Evolutionary conservation across 352 stramenopile species (phyloP).

Genomic region (Peronospora destructor): DNA sequence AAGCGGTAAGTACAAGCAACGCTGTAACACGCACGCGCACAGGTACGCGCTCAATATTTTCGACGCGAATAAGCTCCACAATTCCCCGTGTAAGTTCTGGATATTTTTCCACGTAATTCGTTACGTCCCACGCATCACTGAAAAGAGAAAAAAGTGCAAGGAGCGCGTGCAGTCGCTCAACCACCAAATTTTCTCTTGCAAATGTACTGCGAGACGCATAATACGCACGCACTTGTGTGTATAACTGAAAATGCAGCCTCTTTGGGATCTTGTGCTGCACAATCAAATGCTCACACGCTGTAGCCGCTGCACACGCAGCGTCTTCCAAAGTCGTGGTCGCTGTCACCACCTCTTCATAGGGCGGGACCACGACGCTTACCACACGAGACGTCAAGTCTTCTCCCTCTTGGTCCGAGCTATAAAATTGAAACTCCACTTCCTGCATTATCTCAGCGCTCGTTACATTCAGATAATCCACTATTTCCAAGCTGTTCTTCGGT

Average conservation of each 20-base stretch:
- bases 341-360: slow-evolving; percentile 25
- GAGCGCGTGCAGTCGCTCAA: slow-evolving; percentile 66
- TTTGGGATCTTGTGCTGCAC: slow-evolving; percentile 41
- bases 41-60: slow-evolving; percentile 53
- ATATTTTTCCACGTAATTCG: slow-evolving; percentile 73
- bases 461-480: slow-evolving; percentile 54
- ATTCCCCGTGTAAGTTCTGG: slow-evolving; percentile 62
- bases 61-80: slow-evolving; percentile 70
- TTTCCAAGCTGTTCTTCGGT: slow-evolving; percentile 46
- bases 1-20: slow-evolving; percentile 64
- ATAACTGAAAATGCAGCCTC: slow-evolving; percentile 68
- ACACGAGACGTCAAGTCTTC: slow-evolving; percentile 21
- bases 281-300: slow-evolving; percentile 52
- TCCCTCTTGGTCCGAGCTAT: slow-evolving; percentile 29
- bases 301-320: slow-evolving; percentile 31
- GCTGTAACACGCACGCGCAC: slow-evolving; percentile 51
- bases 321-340: slow-evolving; percentile 16
- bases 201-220: slow-evolving; percentile 29
- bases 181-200: slow-evolving; percentile 41
- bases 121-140: slow-evolving; percentile 67
- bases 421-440: slow-evolving; percentile 63
- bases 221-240: slow-evolving; percentile 51
- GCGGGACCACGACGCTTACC: slow-evolving; percentile 37
- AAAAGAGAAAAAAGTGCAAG: slow-evolving; percentile 73
- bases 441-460: slow-evolving; percentile 3